Evolutionary conservation across 805 yeast species (phyloP).

Genomic region (Myxozyma sirexii): DNA sequence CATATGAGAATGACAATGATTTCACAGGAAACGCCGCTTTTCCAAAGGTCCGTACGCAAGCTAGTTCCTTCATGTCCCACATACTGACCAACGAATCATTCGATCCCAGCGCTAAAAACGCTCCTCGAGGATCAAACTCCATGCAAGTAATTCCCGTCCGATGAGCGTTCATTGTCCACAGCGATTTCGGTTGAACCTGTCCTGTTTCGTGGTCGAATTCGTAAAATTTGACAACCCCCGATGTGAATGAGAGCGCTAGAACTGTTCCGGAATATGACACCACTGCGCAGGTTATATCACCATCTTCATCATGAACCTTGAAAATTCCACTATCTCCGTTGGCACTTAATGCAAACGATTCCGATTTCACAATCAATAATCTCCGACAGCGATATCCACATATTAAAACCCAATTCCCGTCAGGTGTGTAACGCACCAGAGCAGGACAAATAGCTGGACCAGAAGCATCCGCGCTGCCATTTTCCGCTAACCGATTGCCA

Average conservation of each 20-base stretch:
- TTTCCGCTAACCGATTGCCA: background rate
- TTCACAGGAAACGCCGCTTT: constrained; percentile 45
- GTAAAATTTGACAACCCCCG: constrained; percentile 49
- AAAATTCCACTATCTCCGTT: background rate
- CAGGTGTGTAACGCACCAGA: constrained; percentile 18
- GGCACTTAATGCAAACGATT: background rate
- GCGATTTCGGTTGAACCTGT: background rate
- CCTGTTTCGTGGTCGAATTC: constrained; percentile 19
- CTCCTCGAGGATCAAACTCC: constrained; percentile 57
- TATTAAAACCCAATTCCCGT: constrained; percentile 17
- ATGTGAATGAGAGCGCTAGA: constrained; percentile 51
- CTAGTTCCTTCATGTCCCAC: constrained; percentile 51
- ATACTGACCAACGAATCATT: constrained; percentile 59
- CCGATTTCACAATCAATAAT: background rate
- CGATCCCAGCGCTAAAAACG: constrained; percentile 55
- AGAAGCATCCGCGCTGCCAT: constrained; percentile 29
- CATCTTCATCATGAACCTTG: constrained; percentile 31
- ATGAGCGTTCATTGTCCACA: constrained; percentile 48
- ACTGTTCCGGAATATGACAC: constrained; percentile 45
- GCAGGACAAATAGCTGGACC: constrained; percentile 32
- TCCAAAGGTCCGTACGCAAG: constrained; percentile 42
- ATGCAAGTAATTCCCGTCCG: constrained; percentile 54
- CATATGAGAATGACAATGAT: constrained; percentile 48
- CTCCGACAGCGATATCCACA: background rate
- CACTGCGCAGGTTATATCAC: constrained; percentile 36